These are phyloP conservation scores for Penicillium subrubescens DNA, from an alignment of 495 filamentous ascomycete species.

Conservation along the genomic window DNA sequence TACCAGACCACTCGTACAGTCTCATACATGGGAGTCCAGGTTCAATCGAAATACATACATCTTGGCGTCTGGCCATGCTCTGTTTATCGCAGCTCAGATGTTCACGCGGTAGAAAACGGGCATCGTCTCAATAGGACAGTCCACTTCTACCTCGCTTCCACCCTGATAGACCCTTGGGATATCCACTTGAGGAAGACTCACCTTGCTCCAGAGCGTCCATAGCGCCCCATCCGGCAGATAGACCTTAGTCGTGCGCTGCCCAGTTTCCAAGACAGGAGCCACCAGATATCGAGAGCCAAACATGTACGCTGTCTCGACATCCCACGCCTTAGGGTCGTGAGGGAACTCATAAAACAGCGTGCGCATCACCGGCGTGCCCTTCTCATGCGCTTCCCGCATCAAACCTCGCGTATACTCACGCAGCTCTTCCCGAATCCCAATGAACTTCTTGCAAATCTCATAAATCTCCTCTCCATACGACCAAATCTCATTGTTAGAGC, in stretches of 20 bases:
- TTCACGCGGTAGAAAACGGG: slow-evolving; percentile 45
- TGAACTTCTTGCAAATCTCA: slow-evolving; percentile 57
- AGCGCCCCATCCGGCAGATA: slow-evolving; percentile 49
- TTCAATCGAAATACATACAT: neutral
- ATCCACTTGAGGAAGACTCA: slow-evolving; percentile 1
- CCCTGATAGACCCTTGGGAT: slow-evolving; percentile 31
- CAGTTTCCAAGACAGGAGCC: slow-evolving; percentile 49
- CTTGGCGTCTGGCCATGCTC: neutral
- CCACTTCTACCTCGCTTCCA: slow-evolving; percentile 40
- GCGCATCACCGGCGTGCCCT: slow-evolving; percentile 57
- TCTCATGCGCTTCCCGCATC: slow-evolving; percentile 57
- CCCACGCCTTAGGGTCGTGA: slow-evolving; percentile 48
- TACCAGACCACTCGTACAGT: neutral
- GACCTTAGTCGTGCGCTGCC: slow-evolving; percentile 40
- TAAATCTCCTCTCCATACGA: slow-evolving; percentile 58
- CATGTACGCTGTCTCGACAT: slow-evolving; percentile 56
- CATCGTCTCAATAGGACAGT: slow-evolving; percentile 53
- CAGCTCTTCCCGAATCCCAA: slow-evolving; percentile 54
- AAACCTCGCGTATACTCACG: slow-evolving; percentile 51
- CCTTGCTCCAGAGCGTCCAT: slow-evolving; percentile 44
- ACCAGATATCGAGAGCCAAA: slow-evolving; percentile 56
- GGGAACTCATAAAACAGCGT: slow-evolving; percentile 62
- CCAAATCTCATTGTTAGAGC: slow-evolving; percentile 61
- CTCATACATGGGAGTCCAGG: neutral
- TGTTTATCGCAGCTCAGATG: neutral